Evolutionary conservation across 1,284 basidiomycete species (phyloP).

Genomic region (Puccinia coronata): DNA sequence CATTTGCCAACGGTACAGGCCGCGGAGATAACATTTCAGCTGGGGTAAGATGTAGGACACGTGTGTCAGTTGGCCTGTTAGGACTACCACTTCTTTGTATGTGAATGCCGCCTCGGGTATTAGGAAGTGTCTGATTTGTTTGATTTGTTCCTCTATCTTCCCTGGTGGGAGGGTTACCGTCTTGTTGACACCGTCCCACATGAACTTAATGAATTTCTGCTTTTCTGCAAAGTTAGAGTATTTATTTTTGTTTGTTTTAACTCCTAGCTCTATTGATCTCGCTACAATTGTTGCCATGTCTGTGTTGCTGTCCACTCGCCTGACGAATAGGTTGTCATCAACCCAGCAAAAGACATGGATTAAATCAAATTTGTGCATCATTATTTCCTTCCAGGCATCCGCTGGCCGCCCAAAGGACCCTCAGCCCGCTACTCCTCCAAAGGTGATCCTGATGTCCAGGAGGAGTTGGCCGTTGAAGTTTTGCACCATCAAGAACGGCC

Average conservation of each 20-base stretch:
- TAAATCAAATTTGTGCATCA: background rate
- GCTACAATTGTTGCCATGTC: background rate
- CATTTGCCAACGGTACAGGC: too few species aligned
- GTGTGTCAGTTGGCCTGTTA: too few species aligned
- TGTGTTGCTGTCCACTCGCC: background rate
- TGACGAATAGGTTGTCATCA: conserved; percentile 5
- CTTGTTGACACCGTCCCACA: conserved; percentile 2
- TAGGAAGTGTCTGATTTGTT: too few species aligned
- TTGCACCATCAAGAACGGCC: background rate
- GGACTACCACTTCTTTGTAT: too few species aligned
- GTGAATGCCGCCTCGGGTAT: too few species aligned
- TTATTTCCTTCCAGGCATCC: background rate
- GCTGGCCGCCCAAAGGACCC: background rate
- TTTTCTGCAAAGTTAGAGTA: background rate
- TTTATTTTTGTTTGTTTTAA: background rate
- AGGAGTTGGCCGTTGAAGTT: background rate
- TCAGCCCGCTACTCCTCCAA: conserved; percentile 3
- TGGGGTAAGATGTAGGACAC: too few species aligned
- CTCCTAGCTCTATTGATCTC: background rate
- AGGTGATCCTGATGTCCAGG: background rate
- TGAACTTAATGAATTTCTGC: background rate
- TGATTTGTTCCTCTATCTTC: too few species aligned
- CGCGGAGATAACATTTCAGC: too few species aligned
- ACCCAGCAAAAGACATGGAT: background rate
- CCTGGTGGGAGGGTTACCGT: too few species aligned